Evolutionary conservation across 345 rosid genomes (phyloP).

Genomic region (Iberis pinnata): DNA sequence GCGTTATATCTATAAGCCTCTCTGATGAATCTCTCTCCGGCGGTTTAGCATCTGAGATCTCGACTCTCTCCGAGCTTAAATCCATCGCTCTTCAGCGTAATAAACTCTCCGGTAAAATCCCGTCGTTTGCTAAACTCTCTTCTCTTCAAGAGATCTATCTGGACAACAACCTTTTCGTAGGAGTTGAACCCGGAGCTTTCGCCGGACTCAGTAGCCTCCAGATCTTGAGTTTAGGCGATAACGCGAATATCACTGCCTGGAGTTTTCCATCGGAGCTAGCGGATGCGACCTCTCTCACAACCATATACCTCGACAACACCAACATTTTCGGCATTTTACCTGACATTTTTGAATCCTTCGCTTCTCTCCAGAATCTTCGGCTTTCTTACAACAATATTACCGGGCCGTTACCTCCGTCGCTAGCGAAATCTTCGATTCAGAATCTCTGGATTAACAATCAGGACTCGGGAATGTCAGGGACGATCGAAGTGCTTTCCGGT

Average conservation of each 20-base stretch:
- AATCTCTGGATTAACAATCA: slow-evolving; percentile 69
- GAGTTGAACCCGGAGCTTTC: slow-evolving; percentile 49
- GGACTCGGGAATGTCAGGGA: slow-evolving; percentile 46
- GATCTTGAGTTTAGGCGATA: slow-evolving; percentile 38
- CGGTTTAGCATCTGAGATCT: slow-evolving; percentile 39
- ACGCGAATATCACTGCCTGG: slow-evolving; percentile 40
- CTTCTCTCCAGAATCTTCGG: slow-evolving; percentile 43
- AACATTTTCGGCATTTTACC: slow-evolving; percentile 50
- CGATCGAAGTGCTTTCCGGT: slow-evolving; percentile 45
- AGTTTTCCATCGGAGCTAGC: slow-evolving; percentile 47
- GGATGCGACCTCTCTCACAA: slow-evolving; percentile 35
- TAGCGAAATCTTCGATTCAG: slow-evolving; percentile 42
- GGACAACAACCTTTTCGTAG: slow-evolving; percentile 46
- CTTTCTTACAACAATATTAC: slow-evolving; percentile 68
- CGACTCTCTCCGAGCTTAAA: slow-evolving; percentile 48
- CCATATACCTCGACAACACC: slow-evolving; percentile 38
- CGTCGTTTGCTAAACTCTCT: slow-evolving; percentile 49
- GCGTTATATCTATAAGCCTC: slow-evolving; percentile 46
- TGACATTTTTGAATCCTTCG: slow-evolving; percentile 43
- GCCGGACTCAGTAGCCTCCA: slow-evolving; percentile 50
- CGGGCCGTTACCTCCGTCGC: slow-evolving; percentile 54
- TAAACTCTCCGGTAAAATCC: slow-evolving; percentile 47
- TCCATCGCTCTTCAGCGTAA: slow-evolving; percentile 43
- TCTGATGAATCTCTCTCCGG: slow-evolving; percentile 37
- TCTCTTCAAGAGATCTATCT: slow-evolving; percentile 40